phyloP scores from a whole-genome alignment of 2,329 filamentous ascomycete genomes.

The Colletotrichum neosansevieriae region DNA sequence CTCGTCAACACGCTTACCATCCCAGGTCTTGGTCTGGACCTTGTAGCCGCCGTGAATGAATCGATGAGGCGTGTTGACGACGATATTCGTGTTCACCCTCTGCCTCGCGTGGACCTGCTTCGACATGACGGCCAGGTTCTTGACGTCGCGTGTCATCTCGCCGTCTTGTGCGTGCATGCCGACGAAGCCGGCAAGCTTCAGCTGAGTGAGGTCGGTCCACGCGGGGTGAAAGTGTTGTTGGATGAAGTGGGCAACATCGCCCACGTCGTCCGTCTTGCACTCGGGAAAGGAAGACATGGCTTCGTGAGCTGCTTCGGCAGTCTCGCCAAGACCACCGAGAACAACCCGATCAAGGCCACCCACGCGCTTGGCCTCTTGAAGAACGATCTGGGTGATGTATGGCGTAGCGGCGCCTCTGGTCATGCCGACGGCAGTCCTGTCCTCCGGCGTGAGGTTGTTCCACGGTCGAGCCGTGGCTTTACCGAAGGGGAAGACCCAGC shows the following conservation, averaged over 20 bases:
- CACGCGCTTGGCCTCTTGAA: slow-evolving; percentile 3
- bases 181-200: slow-evolving; percentile 1
- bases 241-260: background rate
- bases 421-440: slow-evolving; percentile 20
- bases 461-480: slow-evolving; percentile 14
- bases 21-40: slow-evolving; percentile 5
- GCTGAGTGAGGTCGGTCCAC: background rate
- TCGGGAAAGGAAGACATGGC: slow-evolving; percentile 17
- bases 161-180: slow-evolving; percentile 12
- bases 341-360: slow-evolving; percentile 10
- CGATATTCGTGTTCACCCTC: background rate
- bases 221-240: background rate
- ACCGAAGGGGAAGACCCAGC: slow-evolving; percentile 10
- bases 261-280: background rate
- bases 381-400: slow-evolving; percentile 15
- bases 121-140: background rate
- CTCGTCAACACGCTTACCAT: slow-evolving; percentile 12
- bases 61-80: slow-evolving; percentile 6
- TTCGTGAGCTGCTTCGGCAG: slow-evolving; percentile 19
- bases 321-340: slow-evolving; percentile 16
- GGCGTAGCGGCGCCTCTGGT: background rate
- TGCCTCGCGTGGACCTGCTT: background rate
- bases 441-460: slow-evolving; percentile 14
- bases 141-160: slow-evolving; percentile 13
- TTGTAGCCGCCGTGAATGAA: slow-evolving; percentile 17